Evolutionary conservation across 164 flowering plant species (phyloP).

Genomic region (Stephania yunnanensis): DNA sequence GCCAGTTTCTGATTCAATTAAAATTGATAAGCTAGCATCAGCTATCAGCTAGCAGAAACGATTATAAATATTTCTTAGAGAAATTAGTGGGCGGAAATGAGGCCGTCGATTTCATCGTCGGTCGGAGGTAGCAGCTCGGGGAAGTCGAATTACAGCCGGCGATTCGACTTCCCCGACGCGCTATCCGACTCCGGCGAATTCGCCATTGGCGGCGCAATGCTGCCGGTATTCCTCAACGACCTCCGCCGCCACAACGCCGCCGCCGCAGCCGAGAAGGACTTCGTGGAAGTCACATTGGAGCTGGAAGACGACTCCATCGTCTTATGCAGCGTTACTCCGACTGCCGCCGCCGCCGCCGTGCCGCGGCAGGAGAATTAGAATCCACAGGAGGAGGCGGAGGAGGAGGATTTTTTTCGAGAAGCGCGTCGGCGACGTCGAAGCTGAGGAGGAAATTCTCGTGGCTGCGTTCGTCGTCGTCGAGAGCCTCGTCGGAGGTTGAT

Average conservation of each 20-base stretch:
- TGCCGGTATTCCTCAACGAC: slow-evolving; percentile 71
- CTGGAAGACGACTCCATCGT: slow-evolving; percentile 50
- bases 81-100: slow-evolving; percentile 9
- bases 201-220: slow-evolving; percentile 74
- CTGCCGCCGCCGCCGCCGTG: slow-evolving; percentile 20
- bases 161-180: slow-evolving; percentile 14
- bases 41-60: neutral
- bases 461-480: slow-evolving; percentile 44
- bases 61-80: neutral
- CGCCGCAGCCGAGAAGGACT: slow-evolving; percentile 25
- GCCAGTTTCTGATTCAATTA: too few species aligned
- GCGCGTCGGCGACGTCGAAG: slow-evolving; percentile 47
- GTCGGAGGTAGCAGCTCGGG: slow-evolving; percentile 19
- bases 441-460: slow-evolving; percentile 52
- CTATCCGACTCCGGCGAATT: slow-evolving; percentile 21
- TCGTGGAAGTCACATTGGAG: slow-evolving; percentile 78
- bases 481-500: slow-evolving; percentile 28
- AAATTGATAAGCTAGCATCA: neutral
- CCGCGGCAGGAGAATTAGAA: slow-evolving; percentile 1
- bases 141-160: slow-evolving; percentile 16
- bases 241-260: slow-evolving; percentile 24
- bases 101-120: slow-evolving; percentile 8
- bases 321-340: slow-evolving; percentile 52
- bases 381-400: neutral
- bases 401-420: slow-evolving; percentile 27